phyloP scores from a whole-genome alignment of 306 rosid species.

The Acacia crassicarpa region DNA sequence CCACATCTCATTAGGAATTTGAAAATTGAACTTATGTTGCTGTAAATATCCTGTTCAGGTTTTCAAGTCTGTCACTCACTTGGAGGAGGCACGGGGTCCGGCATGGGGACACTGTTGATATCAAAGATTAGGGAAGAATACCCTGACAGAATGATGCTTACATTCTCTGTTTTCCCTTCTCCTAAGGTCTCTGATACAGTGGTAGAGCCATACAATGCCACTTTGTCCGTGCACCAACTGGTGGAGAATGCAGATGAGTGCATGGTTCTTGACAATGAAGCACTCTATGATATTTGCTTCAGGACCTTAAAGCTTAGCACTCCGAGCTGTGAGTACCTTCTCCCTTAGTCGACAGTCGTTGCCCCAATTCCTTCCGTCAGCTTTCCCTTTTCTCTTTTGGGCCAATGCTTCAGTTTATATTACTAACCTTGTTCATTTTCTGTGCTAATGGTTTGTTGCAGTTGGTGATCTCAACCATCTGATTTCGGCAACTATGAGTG shows the following conservation, averaged over 20 bases:
- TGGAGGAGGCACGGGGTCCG: slow-evolving; percentile 50
- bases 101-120: slow-evolving; percentile 49
- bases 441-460: slow-evolving; percentile 29
- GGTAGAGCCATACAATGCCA: slow-evolving; percentile 49
- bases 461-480: slow-evolving; percentile 93
- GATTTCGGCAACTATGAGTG: slow-evolving; percentile 95
- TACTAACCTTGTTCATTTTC: neutral
- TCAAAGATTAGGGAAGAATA: slow-evolving; percentile 48
- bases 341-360: neutral
- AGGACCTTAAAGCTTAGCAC: slow-evolving; percentile 42
- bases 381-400: neutral
- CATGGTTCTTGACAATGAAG: slow-evolving; percentile 85
- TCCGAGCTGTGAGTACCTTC: slow-evolving; percentile 41
- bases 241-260: slow-evolving; percentile 56
- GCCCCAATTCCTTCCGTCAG: neutral
- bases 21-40: neutral
- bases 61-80: slow-evolving; percentile 49
- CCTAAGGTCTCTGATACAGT: slow-evolving; percentile 87
- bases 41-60: slow-evolving; percentile 26
- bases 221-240: slow-evolving; percentile 45
- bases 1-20: neutral
- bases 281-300: slow-evolving; percentile 47
- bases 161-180: slow-evolving; percentile 50
- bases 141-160: slow-evolving; percentile 48
- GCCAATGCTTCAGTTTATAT: neutral